Conservation (phyloP, 495 filamentous ascomycete genomes). For the Cryomyces antarcticus region DNA sequence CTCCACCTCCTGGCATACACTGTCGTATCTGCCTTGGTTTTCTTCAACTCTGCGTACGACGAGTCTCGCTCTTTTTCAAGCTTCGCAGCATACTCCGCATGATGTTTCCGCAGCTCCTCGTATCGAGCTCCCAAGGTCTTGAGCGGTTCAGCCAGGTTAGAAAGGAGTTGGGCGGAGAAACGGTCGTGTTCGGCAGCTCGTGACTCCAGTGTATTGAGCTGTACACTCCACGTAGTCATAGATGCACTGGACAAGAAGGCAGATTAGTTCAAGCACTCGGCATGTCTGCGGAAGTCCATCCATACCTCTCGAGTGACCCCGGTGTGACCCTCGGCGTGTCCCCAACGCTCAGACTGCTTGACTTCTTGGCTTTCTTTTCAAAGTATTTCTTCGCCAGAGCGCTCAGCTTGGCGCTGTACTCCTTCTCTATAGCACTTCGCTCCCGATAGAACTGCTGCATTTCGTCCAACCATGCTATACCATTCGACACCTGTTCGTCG, state of each 20-base stretch:
- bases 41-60: conserved; percentile 68
- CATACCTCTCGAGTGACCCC: conserved; percentile 73
- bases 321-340: conserved; percentile 86
- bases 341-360: conserved; percentile 74
- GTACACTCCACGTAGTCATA: conserved; percentile 89
- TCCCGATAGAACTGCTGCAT: conserved; percentile 95
- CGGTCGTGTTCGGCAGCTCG: conserved; percentile 76
- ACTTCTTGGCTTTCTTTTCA: conserved; percentile 87
- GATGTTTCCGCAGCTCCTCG: conserved; percentile 83
- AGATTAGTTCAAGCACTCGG: not conserved
- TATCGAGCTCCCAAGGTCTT: conserved; percentile 51
- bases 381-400: conserved; percentile 84
- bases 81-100: conserved; percentile 71
- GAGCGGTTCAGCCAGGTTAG: conserved; percentile 66
- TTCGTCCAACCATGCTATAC: conserved; percentile 88
- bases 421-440: conserved; percentile 81
- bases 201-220: conserved; percentile 73
- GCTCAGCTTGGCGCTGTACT: conserved; percentile 75
- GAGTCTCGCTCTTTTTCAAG: conserved; percentile 74
- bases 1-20: conserved; percentile 85
- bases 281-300: not conserved
- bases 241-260: conserved; percentile 37
- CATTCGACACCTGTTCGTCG: conserved; percentile 41
- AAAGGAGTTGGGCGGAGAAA: conserved; percentile 52
- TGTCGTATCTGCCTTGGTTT: conserved; percentile 85